These are phyloP conservation scores for Cercospora sesami DNA, from an alignment of 2,329 filamentous ascomycete genomes.

Conservation along the genomic window DNA sequence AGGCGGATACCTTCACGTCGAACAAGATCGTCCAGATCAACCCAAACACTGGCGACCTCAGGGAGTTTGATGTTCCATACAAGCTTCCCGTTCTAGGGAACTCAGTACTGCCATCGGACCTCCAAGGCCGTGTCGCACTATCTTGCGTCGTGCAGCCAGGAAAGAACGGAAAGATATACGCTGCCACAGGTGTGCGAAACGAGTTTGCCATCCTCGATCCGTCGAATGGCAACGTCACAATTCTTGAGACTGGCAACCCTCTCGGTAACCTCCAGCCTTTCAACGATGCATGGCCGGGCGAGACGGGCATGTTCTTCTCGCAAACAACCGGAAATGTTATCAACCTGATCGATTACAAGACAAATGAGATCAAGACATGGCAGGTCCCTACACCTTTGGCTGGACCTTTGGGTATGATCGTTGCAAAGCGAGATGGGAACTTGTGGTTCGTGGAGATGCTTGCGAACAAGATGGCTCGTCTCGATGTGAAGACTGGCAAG, in stretches of 20 bases:
- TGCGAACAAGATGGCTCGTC: conserved; percentile 29
- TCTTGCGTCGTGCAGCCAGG: conserved; percentile 30
- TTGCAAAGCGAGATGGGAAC: conserved; percentile 23
- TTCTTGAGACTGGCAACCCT: conserved; percentile 26
- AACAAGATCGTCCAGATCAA: conserved; percentile 32
- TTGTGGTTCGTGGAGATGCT: conserved; percentile 31
- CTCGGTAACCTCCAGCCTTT: conserved; percentile 29
- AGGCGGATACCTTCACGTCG: conserved; percentile 30
- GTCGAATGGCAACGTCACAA: conserved; percentile 19
- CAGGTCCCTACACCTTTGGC: conserved; percentile 27
- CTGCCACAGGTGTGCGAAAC: conserved; percentile 27
- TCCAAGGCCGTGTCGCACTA: conserved; percentile 21
- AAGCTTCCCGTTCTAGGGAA: conserved; percentile 22
- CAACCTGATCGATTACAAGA: conserved; percentile 29
- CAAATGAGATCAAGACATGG: conserved; percentile 24
- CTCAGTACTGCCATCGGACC: conserved; percentile 23
- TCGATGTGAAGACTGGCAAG: conserved; percentile 20
- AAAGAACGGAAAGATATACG: conserved; percentile 28
- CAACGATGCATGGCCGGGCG: conserved; percentile 30
- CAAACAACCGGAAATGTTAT: conserved; percentile 29
- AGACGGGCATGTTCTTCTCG: conserved; percentile 30
- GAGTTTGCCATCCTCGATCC: conserved; percentile 28
- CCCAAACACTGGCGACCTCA: conserved; percentile 18
- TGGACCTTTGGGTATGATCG: conserved; percentile 26
- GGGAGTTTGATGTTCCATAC: conserved; percentile 29